Conservation (phyloP, 106 monocot genomes). For the Alisma plantagoaquatica region DNA sequence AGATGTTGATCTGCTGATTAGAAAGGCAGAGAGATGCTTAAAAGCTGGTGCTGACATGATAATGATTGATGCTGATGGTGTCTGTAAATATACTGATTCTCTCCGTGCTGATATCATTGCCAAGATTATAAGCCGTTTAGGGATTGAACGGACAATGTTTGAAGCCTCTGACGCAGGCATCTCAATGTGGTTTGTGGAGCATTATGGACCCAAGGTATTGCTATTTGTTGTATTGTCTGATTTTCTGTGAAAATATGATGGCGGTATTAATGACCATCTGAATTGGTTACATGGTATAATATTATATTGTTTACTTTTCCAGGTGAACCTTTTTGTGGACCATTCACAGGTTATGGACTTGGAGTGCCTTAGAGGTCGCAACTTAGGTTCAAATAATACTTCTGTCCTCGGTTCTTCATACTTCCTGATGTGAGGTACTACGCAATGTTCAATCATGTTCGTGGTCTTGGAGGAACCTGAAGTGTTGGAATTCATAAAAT, state of each 20-base stretch:
- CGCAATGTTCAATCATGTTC: too few relatives aligned
- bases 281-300: too few relatives aligned
- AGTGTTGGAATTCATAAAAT: too few relatives aligned
- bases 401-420: too few relatives aligned
- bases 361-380: slow-evolving; percentile 51
- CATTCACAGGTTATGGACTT: slow-evolving; percentile 71
- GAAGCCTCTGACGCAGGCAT: slow-evolving; percentile 41
- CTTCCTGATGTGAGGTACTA: too few relatives aligned
- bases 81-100: slow-evolving; percentile 48
- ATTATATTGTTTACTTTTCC: not conserved
- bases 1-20: slow-evolving; percentile 66
- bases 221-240: too few relatives aligned
- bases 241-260: too few relatives aligned
- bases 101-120: slow-evolving; percentile 61
- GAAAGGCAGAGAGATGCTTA: slow-evolving; percentile 82
- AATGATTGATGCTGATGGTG: slow-evolving; percentile 73
- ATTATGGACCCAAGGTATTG: slow-evolving; percentile 63
- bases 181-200: slow-evolving; percentile 63
- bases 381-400: slow-evolving; percentile 12
- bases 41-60: slow-evolving; percentile 88
- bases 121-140: slow-evolving; percentile 63
- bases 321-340: slow-evolving; percentile 81
- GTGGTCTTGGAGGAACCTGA: too few relatives aligned
- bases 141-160: slow-evolving; percentile 77
- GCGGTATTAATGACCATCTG: too few relatives aligned